Evolutionary conservation across 805 yeast species (phyloP).

Genomic region (Starmerella davenportii): DNA sequence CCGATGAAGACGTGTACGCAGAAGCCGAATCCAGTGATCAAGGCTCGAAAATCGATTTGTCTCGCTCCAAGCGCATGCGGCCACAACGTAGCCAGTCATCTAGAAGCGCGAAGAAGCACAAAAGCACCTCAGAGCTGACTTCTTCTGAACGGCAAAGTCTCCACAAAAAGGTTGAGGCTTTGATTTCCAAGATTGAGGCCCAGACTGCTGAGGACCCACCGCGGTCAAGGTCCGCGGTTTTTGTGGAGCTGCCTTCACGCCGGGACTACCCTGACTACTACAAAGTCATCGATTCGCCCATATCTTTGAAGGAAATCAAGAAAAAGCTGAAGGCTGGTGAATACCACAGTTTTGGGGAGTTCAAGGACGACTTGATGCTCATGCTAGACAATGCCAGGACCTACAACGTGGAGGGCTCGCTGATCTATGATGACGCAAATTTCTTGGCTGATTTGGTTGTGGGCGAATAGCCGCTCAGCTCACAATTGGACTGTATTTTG

Average conservation of each 20-base stretch:
- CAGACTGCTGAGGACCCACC: slow-evolving; percentile 15
- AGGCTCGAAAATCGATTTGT: not conserved
- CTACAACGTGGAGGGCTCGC: slow-evolving; percentile 51
- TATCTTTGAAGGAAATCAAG: slow-evolving; percentile 37
- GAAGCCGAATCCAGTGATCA: not conserved
- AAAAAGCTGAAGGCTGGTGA: slow-evolving; percentile 27
- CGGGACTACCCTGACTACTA: slow-evolving; percentile 76
- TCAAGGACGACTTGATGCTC: slow-evolving; percentile 32
- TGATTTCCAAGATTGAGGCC: slow-evolving; percentile 6
- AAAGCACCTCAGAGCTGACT: slow-evolving; percentile 3
- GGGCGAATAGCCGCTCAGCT: not conserved
- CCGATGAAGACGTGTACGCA: not conserved
- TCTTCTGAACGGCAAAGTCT: slow-evolving; percentile 8
- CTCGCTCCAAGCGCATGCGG: not conserved
- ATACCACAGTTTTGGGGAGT: slow-evolving; percentile 28
- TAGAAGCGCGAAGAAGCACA: not conserved
- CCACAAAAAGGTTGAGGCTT: not conserved
- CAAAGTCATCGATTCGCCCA: slow-evolving; percentile 39
- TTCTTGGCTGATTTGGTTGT: slow-evolving; percentile 10
- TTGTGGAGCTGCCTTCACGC: slow-evolving; percentile 53
- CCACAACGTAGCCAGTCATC: not conserved
- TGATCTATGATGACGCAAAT: slow-evolving; percentile 43
- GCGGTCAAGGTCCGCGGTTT: slow-evolving; percentile 28
- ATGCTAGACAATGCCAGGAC: slow-evolving; percentile 54
- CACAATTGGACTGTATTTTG: not conserved